Base-by-base conservation (phyloP, 1,284 basidiomycete genomes). In the Rhodotorula sp. region DNA sequence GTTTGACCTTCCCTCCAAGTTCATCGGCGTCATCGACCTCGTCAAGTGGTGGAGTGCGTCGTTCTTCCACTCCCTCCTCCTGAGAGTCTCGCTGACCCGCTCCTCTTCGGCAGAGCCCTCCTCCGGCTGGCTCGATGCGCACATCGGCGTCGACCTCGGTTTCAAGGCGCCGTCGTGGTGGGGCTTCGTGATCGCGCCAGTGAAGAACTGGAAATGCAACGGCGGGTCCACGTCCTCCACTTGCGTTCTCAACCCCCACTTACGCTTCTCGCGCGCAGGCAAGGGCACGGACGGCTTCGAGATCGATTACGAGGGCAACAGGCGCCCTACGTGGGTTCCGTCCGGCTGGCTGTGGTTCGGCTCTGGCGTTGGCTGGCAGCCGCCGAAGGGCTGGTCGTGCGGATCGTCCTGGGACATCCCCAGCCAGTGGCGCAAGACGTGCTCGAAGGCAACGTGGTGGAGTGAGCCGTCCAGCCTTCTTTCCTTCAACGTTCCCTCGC, bases 281-380 rank as follows among this genome's bases (percentile, higher is more conserved):
- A 39, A 54, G 15, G 67, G 67, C 46, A 48, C 29, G 5, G 67
- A 68, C 48, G 67, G 67, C 27, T 58, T n/a, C 34, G 7, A n/a
- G 32, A 12, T 68, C 54, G 66, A 68, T 54, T 29, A 19, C 27
- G 4, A 57, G 21, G 66, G 66, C 17, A 44, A 56, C 6, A 17
- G 27, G 8, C 13, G 19, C 22, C 61, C 66, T 3, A n/a, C 34
- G 3, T 48, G 54, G 46, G 41, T 27, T 10, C 60, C 66, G 4
- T 0, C 22, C 13, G 60, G 66, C 19, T 67, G 66, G 66, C 41
- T 37, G 21, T 67, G 54, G 51, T 67, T 56, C 44, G 66, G 66
- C 46, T 27, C 22, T 4, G 4, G 8, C 6, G 12, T 61, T 32
- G 65, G 65, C n/a, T 67, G 58, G 65, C 36, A 6, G 8, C 65